phyloP scores from a whole-genome alignment of 1,139 yeast species.

The Nakaseomyces uthaithaninus region DNA sequence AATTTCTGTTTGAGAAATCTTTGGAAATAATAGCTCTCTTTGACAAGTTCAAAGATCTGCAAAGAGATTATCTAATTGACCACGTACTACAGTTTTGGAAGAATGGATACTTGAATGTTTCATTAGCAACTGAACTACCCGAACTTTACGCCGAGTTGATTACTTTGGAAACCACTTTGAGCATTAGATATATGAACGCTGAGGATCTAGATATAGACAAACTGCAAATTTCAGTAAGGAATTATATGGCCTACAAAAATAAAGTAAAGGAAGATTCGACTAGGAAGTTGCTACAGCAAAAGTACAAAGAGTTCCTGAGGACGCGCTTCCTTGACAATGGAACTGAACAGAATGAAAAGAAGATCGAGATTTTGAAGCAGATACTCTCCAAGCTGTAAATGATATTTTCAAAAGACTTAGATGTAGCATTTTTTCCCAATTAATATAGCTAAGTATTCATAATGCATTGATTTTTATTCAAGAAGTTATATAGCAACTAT shows the following conservation, averaged over 20 bases:
- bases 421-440: too few relatives aligned
- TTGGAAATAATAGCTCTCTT: conserved; percentile 46
- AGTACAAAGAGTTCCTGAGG: conserved; percentile 39
- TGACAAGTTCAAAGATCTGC: conserved; percentile 60
- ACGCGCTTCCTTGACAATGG: conserved; percentile 29
- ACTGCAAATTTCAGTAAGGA: conserved; percentile 63
- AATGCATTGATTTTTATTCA: not conserved
- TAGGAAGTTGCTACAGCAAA: conserved; percentile 38
- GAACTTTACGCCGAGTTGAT: conserved; percentile 35
- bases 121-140: conserved; percentile 20
- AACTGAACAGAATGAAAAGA: conserved; percentile 27
- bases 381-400: conserved; percentile 32
- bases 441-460: conserved; percentile 3
- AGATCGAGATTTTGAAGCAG: conserved; percentile 30
- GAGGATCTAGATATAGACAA: conserved; percentile 38
- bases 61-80: conserved; percentile 55
- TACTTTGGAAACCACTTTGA: conserved; percentile 55
- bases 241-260: conserved; percentile 53
- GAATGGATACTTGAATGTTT: conserved; percentile 24
- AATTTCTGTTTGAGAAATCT: conserved; percentile 40
- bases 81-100: conserved; percentile 53
- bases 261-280: conserved; percentile 33
- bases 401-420: too few relatives aligned
- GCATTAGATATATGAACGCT: conserved; percentile 46
- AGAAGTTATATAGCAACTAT: too few relatives aligned